Base-by-base conservation (phyloP, 129 eudicot species). In the Silybum marianum region DNA sequence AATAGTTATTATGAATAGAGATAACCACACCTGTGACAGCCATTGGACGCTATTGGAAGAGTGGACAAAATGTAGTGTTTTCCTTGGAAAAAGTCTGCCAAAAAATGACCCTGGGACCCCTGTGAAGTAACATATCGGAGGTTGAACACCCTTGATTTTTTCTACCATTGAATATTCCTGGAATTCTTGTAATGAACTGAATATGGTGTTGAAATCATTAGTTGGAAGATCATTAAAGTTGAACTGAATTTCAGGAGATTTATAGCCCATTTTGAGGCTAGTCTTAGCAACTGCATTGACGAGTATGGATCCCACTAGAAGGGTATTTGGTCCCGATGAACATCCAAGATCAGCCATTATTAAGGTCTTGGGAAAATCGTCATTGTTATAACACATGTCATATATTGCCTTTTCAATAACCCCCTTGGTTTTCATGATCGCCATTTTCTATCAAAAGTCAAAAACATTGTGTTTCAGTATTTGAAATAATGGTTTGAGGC, bases 291-390 rank as follows among this genome's bases (percentile, higher is more conserved):
- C 79, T 0, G 85, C 86, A 18, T 83, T 79, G 7, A 89, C 75
- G 25, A 91, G 60, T 78, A 88, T 88, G 0, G 87, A 73, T 22
- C 84, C 85, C 0, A 83, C 87, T 0, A 86, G 66, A 72, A 89
- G 60, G 7, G 97, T 80, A 80, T 91, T 93, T 51, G 98, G 94
- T 9, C 98, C 98, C 13, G 84, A 86, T n/a, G 98, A 88, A 48
- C 94, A 93, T 13, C 97, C 98, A 82, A 93, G 38, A 63, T 91
- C 97, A 13, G 94, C 98, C 32, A 93, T 85, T 78, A 79, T 72
- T 14, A 93, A 77, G 19, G 69, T 78, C 66, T 81, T 44, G 7
- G 84, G 80, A 30, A 69, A 77, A 4, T 77, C 84, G 62, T 28
- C 44, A 23, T 34, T 38, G 72, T 23, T 78, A 58, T 36, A 13